Conservation (phyloP, 495 filamentous ascomycete genomes). For the Cudoniella acicularis region DNA sequence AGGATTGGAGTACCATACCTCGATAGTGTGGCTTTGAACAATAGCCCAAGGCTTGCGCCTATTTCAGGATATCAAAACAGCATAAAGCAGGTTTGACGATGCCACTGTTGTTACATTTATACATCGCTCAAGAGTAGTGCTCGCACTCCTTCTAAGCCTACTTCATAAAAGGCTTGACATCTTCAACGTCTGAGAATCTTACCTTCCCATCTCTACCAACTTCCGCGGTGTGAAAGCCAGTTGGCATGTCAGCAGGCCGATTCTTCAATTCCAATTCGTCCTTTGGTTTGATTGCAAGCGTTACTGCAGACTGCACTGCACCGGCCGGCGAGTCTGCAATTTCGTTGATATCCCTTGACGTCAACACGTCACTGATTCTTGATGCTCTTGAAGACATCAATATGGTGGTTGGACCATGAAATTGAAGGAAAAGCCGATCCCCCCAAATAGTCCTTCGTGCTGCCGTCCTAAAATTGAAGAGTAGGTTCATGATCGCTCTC, state of each 20-base stretch:
- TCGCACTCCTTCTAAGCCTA: no score
- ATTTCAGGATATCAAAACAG: no score
- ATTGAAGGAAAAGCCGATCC: slow-evolving; percentile 85
- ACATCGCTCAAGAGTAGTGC: not conserved
- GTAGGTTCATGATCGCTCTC: slow-evolving; percentile 54
- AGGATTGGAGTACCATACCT: no score
- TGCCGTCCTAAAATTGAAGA: slow-evolving; percentile 69
- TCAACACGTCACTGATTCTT: slow-evolving; percentile 71
- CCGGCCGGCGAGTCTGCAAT: slow-evolving; percentile 70
- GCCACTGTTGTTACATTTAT: not conserved
- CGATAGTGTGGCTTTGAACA: no score
- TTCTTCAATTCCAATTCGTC: slow-evolving; percentile 24
- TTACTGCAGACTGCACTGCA: slow-evolving; percentile 45
- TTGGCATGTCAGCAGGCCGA: slow-evolving; percentile 27
- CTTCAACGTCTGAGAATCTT: slow-evolving; percentile 56
- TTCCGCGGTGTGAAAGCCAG: slow-evolving; percentile 51
- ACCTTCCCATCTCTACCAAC: slow-evolving; percentile 67
- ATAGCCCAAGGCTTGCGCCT: no score
- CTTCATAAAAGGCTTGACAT: slow-evolving; percentile 47
- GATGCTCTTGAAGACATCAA: slow-evolving; percentile 80
- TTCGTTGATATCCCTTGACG: slow-evolving; percentile 74
- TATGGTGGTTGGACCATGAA: slow-evolving; percentile 79
- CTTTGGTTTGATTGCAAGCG: slow-evolving; percentile 37
- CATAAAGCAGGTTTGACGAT: not conserved
- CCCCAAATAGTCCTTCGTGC: slow-evolving; percentile 84